These are phyloP conservation scores for Alternaria sp. DNA, from an alignment of 2,329 filamentous ascomycete species.

Conservation along the genomic window DNA sequence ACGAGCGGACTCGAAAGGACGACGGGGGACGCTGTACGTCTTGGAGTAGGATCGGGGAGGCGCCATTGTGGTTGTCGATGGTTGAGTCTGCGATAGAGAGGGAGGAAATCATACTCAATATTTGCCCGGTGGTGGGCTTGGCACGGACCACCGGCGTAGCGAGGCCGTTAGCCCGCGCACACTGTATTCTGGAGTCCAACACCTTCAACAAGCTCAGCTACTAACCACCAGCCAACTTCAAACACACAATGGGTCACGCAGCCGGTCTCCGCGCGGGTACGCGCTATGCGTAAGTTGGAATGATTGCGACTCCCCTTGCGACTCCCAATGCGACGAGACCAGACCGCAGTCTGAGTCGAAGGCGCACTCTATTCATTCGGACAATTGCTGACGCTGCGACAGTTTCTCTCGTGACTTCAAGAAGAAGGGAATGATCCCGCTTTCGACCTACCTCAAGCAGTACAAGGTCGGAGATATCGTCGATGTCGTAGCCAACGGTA, in stretches of 20 bases:
- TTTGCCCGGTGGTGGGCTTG: too few relatives aligned
- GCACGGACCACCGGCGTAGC: too few relatives aligned
- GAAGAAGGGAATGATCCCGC: conserved; percentile 90
- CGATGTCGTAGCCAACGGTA: conserved; percentile 98
- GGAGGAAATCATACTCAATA: too few relatives aligned
- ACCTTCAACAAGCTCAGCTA: conserved; percentile 8
- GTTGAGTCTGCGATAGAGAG: conserved; percentile 21
- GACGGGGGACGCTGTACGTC: conserved; percentile 98
- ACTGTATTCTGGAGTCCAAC: too few relatives aligned
- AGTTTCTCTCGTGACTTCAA: conserved; percentile 89
- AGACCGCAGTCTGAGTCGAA: not conserved
- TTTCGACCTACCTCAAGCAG: conserved; percentile 92
- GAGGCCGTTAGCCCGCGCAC: too few relatives aligned
- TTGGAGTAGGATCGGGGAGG: conserved; percentile 81
- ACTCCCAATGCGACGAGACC: not conserved
- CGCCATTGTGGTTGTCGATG: conserved; percentile 53
- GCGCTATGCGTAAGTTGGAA: conserved; percentile 48
- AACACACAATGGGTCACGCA: conserved; percentile 60
- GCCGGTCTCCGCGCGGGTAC: conserved; percentile 54
- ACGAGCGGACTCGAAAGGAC: conserved; percentile 99
- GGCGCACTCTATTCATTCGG: not conserved
- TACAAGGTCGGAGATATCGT: conserved; percentile 99
- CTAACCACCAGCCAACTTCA: conserved; percentile 29
- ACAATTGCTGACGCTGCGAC: conserved; percentile 29
- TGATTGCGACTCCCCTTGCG: conserved; percentile 3